Base-by-base conservation (phyloP, 2,329 filamentous ascomycete genomes). In the Fusarium gaditjirri region DNA sequence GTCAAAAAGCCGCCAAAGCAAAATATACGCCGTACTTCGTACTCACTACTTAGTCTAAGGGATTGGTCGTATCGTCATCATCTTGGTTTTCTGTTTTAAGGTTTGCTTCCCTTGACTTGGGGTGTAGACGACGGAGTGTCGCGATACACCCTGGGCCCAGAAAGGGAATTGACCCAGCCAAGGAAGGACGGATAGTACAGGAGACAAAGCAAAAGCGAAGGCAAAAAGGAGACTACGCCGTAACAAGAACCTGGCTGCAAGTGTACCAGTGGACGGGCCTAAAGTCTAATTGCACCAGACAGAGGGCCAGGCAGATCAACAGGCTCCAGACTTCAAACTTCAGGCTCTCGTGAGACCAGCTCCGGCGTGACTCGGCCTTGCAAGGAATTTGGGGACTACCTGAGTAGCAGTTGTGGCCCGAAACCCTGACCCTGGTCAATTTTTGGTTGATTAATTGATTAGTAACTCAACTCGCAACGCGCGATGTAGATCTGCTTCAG, bases 271-370 rank as follows among this genome's bases (percentile, higher is more conserved):
- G 29, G 69, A 67, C 66, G 70, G 75, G 71, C 70, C 72, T 61
- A 75, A 76, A 76, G 74, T 76, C 72, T 76, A 76, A 75, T 75
- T 71, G 63, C 74, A 74, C 69, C 62, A 70, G 53, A 54, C 27
- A n/a, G 29, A 52, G 33, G 44, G 55, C 39, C 56, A 62, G 68
- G 42, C 68, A 62, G 68, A 64, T 71, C 67, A 66, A 63, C 70
- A 75, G 54, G 60, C 72, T 70, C 64, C 57, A 71, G 46, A 54
- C 50, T 64, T 62, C 38, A 25, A 47, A 53, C 44, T 54, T 43
- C 46, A 35, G 58, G 36, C 61, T 62, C 67, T 70, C 55, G 33
- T 69, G 50, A 68, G 67, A 57, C 72, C 59, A 61, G 54, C 58
- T 49, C 55, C 64, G 69, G 50, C 59, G 69, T 72, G 59, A 72